Evolutionary conservation across 106 monocot species (phyloP).

Genomic region (Dendrobium catenatum): DNA sequence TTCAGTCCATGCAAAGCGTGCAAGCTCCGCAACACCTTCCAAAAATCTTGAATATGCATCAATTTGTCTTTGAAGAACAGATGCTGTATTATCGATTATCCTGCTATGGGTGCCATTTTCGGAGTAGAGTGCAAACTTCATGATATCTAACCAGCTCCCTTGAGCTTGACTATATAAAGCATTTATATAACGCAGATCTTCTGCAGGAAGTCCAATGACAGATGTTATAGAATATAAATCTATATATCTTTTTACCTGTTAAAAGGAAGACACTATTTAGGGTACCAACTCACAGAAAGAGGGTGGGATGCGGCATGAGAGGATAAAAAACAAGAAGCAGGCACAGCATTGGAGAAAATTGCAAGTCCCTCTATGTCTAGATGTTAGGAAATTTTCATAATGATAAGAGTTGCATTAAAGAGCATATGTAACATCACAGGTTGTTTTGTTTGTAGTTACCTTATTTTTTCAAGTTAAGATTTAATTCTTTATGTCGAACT

Average conservation of each 20-base stretch:
- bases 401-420: background rate
- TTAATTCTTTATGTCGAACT: background rate
- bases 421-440: background rate
- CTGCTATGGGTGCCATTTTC: constrained; percentile 10
- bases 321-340: background rate
- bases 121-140: constrained; percentile 13
- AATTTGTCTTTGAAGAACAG: constrained; percentile 45
- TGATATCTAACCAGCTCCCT: constrained; percentile 38
- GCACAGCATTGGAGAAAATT: background rate
- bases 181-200: constrained; percentile 49
- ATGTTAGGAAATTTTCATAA: background rate
- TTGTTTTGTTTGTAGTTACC: background rate
- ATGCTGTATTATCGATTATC: constrained; percentile 9
- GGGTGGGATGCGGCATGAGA: background rate
- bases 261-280: background rate
- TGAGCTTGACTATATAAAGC: constrained; percentile 52
- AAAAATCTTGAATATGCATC: constrained; percentile 77
- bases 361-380: background rate
- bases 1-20: constrained; percentile 93
- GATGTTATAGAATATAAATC: constrained; percentile 82
- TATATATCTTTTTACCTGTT: constrained; percentile 92
- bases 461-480: background rate
- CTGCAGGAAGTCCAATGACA: constrained; percentile 74
- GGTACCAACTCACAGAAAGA: background rate
- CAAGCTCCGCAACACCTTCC: constrained; percentile 75